phyloP scores from a whole-genome alignment of 2,329 filamentous ascomycete genomes.

The Beauveria brongniartii region DNA sequence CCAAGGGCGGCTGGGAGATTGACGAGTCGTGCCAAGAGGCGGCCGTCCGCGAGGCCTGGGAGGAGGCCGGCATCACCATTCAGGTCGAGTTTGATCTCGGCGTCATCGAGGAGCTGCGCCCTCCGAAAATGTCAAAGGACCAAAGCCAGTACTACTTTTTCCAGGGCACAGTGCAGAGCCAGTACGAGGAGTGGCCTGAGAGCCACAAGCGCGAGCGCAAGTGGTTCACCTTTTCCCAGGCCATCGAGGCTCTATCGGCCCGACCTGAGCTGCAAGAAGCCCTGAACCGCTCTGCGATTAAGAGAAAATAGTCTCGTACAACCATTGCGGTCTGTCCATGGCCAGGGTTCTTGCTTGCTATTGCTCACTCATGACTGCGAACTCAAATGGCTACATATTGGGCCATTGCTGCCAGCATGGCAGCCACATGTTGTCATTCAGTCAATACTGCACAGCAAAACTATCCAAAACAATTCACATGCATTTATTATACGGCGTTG shows the following conservation, averaged over 20 bases:
- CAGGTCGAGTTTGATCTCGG: conserved; percentile 80
- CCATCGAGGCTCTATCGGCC: conserved; percentile 65
- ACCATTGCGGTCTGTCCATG: not conserved
- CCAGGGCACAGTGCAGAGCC: conserved; percentile 78
- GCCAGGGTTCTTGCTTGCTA: not conserved
- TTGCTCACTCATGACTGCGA: not conserved
- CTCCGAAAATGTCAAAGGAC: conserved; percentile 64
- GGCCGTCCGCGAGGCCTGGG: conserved; percentile 89
- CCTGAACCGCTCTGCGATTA: conserved; percentile 69
- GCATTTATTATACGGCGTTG: conserved; percentile 9
- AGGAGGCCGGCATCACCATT: conserved; percentile 89
- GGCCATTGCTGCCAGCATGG: not conserved
- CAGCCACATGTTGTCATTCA: not conserved
- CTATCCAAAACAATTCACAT: conserved; percentile 1
- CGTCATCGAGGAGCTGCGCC: conserved; percentile 73
- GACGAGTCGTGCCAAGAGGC: conserved; percentile 85
- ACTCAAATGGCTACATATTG: not conserved
- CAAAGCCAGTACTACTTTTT: conserved; percentile 67
- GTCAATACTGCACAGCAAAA: not conserved
- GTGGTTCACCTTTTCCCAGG: conserved; percentile 83
- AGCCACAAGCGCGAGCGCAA: conserved; percentile 80
- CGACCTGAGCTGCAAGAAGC: conserved; percentile 86
- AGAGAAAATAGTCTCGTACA: conserved; percentile 21
- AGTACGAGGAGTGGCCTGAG: conserved; percentile 88
- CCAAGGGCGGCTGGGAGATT: conserved; percentile 95